These are phyloP conservation scores for bread wheat (Triticum aestivum) DNA, from an alignment of 176 grass and related monocot genomes.

Conservation along the genomic window DNA sequence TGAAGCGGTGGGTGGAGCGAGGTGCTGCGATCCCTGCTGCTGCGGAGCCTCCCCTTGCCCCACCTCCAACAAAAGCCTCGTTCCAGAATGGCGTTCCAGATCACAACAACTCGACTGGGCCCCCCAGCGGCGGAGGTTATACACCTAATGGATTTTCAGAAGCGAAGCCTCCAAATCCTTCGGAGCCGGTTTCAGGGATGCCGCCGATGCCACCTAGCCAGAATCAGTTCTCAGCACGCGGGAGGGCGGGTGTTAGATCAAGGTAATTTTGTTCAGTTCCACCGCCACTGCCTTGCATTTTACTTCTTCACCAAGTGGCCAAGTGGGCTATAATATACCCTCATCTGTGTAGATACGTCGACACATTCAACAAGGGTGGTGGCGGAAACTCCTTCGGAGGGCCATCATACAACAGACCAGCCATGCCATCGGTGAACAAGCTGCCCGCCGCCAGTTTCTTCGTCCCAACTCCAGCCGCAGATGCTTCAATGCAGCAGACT, in stretches of 20 bases:
- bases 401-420: slow-evolving; percentile 51
- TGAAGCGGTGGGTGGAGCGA: slow-evolving; percentile 97
- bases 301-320: not conserved
- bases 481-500: slow-evolving; percentile 21
- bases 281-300: not conserved
- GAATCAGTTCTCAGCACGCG: slow-evolving; percentile 89
- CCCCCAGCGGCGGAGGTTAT: slow-evolving; percentile 23
- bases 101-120: slow-evolving; percentile 47
- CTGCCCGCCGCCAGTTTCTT: slow-evolving; percentile 64
- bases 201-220: slow-evolving; percentile 79
- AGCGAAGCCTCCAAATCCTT: slow-evolving; percentile 32
- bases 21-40: slow-evolving; percentile 56
- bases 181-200: slow-evolving; percentile 41
- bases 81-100: slow-evolving; percentile 55
- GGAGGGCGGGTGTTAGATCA: slow-evolving; percentile 74
- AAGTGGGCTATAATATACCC: not conserved
- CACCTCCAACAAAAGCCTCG: slow-evolving; percentile 65
- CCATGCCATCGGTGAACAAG: slow-evolving; percentile 43
- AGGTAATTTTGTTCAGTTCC: slow-evolving; percentile 46
- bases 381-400: slow-evolving; percentile 26
- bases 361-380: slow-evolving; percentile 91
- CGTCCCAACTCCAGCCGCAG: slow-evolving; percentile 47
- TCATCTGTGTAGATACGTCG: slow-evolving; percentile 62
- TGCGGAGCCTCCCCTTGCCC: slow-evolving; percentile 61
- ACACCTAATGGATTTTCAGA: slow-evolving; percentile 39